phyloP scores from a whole-genome alignment of 1,139 yeast species.

The Candida tetrigidarum region DNA sequence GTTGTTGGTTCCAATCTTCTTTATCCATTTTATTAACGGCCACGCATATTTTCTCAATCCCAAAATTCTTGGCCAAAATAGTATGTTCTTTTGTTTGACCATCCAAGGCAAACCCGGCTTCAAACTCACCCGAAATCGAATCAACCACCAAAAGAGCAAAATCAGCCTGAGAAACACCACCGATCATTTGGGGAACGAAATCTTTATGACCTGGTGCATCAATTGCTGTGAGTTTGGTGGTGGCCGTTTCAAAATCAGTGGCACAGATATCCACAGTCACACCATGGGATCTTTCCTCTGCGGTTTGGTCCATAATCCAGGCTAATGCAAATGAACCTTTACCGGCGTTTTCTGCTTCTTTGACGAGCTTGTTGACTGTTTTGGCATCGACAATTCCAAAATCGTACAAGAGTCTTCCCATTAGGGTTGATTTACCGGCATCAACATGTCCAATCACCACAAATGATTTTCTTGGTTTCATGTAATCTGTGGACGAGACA shows the following conservation, averaged over 20 bases:
- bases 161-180: conserved; percentile 62
- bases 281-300: conserved; percentile 88
- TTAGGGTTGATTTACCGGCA: conserved; percentile 95
- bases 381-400: conserved; percentile 79
- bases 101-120: conserved; percentile 80
- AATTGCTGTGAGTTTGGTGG: conserved; percentile 76
- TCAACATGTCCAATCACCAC: conserved; percentile 97
- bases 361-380: conserved; percentile 73
- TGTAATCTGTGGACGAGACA: conserved; percentile 30
- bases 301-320: conserved; percentile 97
- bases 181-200: conserved; percentile 58
- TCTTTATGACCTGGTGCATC: conserved; percentile 84
- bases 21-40: conserved; percentile 91
- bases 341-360: conserved; percentile 82
- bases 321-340: conserved; percentile 95
- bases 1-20: conserved; percentile 64
- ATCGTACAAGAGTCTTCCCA: conserved; percentile 88
- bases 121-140: conserved; percentile 82
- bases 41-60: conserved; percentile 74
- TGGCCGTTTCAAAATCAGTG: conserved; percentile 73
- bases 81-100: conserved; percentile 98
- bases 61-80: conserved; percentile 78
- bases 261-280: conserved; percentile 95
- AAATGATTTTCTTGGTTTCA: conserved; percentile 72
- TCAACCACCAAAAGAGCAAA: conserved; percentile 78